phyloP scores from a whole-genome alignment of 352 stramenopile species.

The Elongisporangium undulatum region DNA sequence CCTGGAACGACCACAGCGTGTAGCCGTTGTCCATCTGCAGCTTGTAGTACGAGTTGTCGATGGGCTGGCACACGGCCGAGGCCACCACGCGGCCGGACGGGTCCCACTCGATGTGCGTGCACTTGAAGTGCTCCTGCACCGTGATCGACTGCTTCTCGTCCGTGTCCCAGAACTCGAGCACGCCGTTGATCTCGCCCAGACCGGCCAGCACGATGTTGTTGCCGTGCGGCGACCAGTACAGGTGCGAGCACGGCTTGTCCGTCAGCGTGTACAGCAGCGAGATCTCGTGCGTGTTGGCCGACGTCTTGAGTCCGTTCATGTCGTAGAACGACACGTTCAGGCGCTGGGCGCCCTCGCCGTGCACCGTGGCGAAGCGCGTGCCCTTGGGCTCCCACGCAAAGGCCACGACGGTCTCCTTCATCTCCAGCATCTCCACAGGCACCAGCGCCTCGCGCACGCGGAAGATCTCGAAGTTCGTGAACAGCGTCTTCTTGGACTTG shows the following conservation, averaged over 20 bases:
- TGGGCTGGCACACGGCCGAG: conserved; percentile 94
- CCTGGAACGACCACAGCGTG: conserved; percentile 98
- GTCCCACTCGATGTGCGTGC: conserved; percentile 97
- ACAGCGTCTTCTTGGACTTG: conserved; percentile 97
- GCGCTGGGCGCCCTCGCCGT: conserved; percentile 92
- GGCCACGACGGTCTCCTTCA: conserved; percentile 95
- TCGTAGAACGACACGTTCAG: conserved; percentile 97
- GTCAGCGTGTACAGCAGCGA: conserved; percentile 94
- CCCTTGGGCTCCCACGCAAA: conserved; percentile 97
- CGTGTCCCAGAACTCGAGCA: conserved; percentile 98
- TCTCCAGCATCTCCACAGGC: conserved; percentile 97
- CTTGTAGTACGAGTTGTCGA: conserved; percentile 95
- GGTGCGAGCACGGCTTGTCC: conserved; percentile 93
- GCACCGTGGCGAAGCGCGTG: conserved; percentile 95
- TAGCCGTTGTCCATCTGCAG: conserved; percentile 99
- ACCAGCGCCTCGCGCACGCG: conserved; percentile 93
- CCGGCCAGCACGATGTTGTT: conserved; percentile 94
- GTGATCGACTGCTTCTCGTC: conserved; percentile 93
- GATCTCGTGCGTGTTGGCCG: conserved; percentile 81
- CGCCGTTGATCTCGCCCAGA: conserved; percentile 93
- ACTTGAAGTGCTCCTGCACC: conserved; percentile 98
- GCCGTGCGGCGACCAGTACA: conserved; percentile 96
- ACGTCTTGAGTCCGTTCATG: conserved; percentile 59
- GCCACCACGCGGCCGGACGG: conserved; percentile 94
- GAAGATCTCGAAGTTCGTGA: conserved; percentile 99